Evolutionary conservation across 495 filamentous ascomycete species (phyloP).

Genomic region (Talaromyces liani): DNA sequence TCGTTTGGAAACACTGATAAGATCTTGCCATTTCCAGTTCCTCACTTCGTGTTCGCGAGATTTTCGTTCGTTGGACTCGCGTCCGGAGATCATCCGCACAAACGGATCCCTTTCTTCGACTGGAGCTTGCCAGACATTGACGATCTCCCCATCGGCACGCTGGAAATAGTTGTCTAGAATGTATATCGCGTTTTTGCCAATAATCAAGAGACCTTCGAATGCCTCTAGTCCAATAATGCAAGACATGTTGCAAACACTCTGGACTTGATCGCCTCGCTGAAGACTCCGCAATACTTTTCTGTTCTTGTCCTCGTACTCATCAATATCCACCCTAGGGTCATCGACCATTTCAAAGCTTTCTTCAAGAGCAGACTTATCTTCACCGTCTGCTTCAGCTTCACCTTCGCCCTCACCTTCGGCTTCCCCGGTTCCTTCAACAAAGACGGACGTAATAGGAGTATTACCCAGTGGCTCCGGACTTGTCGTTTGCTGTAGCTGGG

Average conservation of each 20-base stretch:
- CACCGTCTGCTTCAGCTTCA: constrained; percentile 33
- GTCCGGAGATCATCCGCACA: constrained; percentile 81
- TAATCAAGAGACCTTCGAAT: constrained; percentile 80
- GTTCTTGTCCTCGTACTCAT: constrained; percentile 93
- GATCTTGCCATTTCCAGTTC: constrained; percentile 89
- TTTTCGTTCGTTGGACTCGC: constrained; percentile 56
- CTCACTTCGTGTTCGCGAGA: constrained; percentile 68
- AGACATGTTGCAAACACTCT: constrained; percentile 90
- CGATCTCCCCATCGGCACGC: constrained; percentile 87
- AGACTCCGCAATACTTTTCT: constrained; percentile 93
- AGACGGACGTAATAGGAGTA: constrained; percentile 24
- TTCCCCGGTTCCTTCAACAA: constrained; percentile 14
- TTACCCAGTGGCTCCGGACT: constrained; percentile 26
- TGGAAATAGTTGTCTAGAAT: constrained; percentile 95
- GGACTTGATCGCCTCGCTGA: constrained; percentile 85
- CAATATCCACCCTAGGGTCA: constrained; percentile 73
- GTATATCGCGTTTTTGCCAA: constrained; percentile 90
- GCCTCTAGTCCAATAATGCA: constrained; percentile 89
- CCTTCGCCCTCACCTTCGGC: constrained; percentile 18
- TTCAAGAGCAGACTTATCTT: constrained; percentile 46
- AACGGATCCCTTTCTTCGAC: constrained; percentile 90
- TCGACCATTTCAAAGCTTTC: constrained; percentile 95
- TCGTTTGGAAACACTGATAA: constrained; percentile 94
- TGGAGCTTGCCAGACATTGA: constrained; percentile 91
- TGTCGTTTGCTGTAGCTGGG: constrained; percentile 23